Evolutionary conservation across 2,329 filamentous ascomycete species (phyloP).

Genomic region (Cordyceps militaris): DNA sequence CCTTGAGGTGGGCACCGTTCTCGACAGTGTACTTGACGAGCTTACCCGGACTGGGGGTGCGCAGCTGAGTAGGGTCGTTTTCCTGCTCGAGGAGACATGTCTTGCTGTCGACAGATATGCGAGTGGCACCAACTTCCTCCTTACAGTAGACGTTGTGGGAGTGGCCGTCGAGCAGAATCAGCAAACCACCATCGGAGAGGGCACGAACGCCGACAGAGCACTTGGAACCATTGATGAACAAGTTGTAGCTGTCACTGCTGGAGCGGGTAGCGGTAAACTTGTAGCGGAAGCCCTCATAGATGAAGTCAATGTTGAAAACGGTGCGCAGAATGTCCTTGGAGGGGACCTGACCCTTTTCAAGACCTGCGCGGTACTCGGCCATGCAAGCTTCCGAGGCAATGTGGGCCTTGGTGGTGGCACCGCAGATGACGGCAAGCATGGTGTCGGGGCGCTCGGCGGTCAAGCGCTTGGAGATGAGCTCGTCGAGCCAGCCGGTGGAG

Average conservation of each 20-base stretch:
- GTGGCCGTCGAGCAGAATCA: slow-evolving; percentile 83
- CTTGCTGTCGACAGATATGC: slow-evolving; percentile 94
- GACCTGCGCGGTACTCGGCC: slow-evolving; percentile 74
- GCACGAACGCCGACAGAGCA: slow-evolving; percentile 88
- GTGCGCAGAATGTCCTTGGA: slow-evolving; percentile 96
- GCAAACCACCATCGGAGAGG: slow-evolving; percentile 85
- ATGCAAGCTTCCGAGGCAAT: slow-evolving; percentile 88
- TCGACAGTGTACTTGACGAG: slow-evolving; percentile 97
- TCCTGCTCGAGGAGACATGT: slow-evolving; percentile 97
- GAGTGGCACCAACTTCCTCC: slow-evolving; percentile 92
- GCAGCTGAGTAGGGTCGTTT: slow-evolving; percentile 95
- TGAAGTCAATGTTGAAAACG: slow-evolving; percentile 96
- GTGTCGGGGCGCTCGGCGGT: slow-evolving; percentile 93
- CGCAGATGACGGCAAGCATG: slow-evolving; percentile 89
- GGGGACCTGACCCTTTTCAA: slow-evolving; percentile 96
- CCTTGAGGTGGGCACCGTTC: slow-evolving; percentile 86
- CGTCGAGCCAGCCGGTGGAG: slow-evolving; percentile 96
- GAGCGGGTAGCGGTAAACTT: slow-evolving; percentile 97
- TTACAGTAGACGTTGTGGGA: slow-evolving; percentile 99
- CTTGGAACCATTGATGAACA: slow-evolving; percentile 98
- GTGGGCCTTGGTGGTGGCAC: slow-evolving; percentile 91
- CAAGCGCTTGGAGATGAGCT: slow-evolving; percentile 95
- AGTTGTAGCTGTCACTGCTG: slow-evolving; percentile 86
- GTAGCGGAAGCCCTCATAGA: slow-evolving; percentile 93
- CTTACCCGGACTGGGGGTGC: slow-evolving; percentile 92